phyloP scores from a whole-genome alignment of 2,329 filamentous ascomycete species.

The Sarocladiaceae sp. region DNA sequence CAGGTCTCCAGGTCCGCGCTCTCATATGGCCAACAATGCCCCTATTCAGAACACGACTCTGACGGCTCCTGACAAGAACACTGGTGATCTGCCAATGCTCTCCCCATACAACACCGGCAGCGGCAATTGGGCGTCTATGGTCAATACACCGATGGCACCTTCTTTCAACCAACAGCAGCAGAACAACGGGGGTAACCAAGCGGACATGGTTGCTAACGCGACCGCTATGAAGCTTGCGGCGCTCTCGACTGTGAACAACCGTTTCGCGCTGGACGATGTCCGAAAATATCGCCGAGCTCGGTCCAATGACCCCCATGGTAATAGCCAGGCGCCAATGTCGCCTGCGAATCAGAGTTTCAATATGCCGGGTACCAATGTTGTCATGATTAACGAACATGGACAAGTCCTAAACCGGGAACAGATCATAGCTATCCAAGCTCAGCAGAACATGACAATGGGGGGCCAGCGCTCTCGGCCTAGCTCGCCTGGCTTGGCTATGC shows the following conservation, averaged over 20 bases:
- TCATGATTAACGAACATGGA: constrained; percentile 93
- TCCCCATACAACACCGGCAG: constrained; percentile 78
- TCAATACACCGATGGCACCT: constrained; percentile 92
- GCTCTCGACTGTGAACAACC: constrained; percentile 95
- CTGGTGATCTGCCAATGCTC: constrained; percentile 72
- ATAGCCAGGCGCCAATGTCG: constrained; percentile 58
- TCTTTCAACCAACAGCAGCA: constrained; percentile 62
- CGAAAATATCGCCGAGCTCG: constrained; percentile 91
- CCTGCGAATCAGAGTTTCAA: constrained; percentile 43
- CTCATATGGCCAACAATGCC: constrained; percentile 60
- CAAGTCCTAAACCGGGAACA: constrained; percentile 85
- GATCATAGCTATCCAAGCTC: constrained; percentile 73
- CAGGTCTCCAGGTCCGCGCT: constrained; percentile 65
- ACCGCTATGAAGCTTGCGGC: constrained; percentile 98
- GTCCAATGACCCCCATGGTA: constrained; percentile 69
- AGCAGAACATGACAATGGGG: constrained; percentile 55
- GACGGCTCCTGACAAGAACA: constrained; percentile 62
- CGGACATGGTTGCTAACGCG: constrained; percentile 97
- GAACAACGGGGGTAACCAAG: constrained; percentile 60
- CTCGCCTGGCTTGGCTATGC: constrained; percentile 84
- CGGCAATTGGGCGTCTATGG: constrained; percentile 97
- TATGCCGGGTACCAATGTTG: constrained; percentile 70
- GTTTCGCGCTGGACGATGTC: constrained; percentile 93
- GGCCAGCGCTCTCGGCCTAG: constrained; percentile 79
- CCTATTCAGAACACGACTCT: constrained; percentile 83